These are phyloP conservation scores for Apiotrichum mycotoxinovorans DNA, from an alignment of 1,284 basidiomycete species.

Conservation along the genomic window DNA sequence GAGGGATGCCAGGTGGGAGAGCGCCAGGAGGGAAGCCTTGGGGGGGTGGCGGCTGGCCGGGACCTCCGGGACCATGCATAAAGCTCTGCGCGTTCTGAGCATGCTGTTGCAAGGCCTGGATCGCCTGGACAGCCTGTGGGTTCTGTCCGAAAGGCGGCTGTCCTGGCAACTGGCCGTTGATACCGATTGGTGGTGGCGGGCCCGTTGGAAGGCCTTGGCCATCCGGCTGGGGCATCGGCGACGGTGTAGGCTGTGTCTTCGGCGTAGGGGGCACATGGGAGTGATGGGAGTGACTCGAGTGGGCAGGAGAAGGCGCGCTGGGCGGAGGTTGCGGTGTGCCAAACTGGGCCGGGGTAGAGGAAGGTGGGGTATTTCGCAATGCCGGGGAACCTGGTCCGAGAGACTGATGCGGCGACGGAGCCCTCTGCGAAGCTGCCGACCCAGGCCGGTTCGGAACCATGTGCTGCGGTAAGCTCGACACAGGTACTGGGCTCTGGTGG, in stretches of 20 bases:
- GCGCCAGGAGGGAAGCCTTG: constrained; percentile 15
- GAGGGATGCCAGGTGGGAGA: constrained; percentile 12
- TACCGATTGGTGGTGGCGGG: not conserved
- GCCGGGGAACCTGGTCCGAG: constrained; percentile 21
- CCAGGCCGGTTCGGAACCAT: constrained; percentile 41
- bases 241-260: constrained; percentile 3
- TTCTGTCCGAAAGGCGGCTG: constrained; percentile 5
- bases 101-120: constrained; percentile 25
- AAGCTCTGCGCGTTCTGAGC: constrained; percentile 21
- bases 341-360: constrained; percentile 8
- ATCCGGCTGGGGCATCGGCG: constrained; percentile 13
- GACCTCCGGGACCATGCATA: constrained; percentile 6
- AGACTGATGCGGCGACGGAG: constrained; percentile 30
- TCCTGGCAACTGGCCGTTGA: constrained; percentile 14
- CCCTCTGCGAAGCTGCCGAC: constrained; percentile 39
- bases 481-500: constrained; percentile 26
- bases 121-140: constrained; percentile 20
- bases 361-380: constrained; percentile 2
- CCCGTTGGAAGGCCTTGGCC: not conserved
- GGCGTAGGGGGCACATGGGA: constrained; percentile 5
- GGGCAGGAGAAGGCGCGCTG: constrained; percentile 29
- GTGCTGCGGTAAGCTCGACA: constrained; percentile 41
- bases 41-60: not conserved
- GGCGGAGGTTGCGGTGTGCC: constrained; percentile 25
- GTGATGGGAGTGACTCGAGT: constrained; percentile 34